Base-by-base conservation (phyloP, 768 basidiomycete species). In the Phanerochaete carnosa region DNA sequence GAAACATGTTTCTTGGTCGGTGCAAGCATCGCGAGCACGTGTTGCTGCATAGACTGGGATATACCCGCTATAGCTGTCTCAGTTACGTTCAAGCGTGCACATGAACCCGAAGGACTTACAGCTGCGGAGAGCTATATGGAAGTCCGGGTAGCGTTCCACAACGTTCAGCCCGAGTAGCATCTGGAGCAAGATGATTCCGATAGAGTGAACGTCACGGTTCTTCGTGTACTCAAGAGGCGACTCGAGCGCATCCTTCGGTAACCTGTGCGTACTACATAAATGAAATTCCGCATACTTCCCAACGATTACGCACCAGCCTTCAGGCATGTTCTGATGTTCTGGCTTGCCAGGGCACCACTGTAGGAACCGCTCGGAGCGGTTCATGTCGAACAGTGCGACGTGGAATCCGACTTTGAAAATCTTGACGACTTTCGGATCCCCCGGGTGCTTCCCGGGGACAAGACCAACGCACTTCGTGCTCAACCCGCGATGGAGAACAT, bases 101-200 rank as follows among this genome's bases (percentile, higher is more conserved):
- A 52, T 32, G 22, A 30, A 60, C 55, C 1, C 25, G 26, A 28
- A 70, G 15, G 2, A 26, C 82, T 45, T 69, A 89, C 89, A 78
- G 51, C 77, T 77, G 57, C 79, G 77, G 8, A 91, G 72, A 2
- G 88, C 90, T 26, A 78, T 76, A 16, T 83, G 80, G 2, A 83
- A 79, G 58, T 85, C 83, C 29, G 75, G 72, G 65, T 79, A 89
- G 46, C 78, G 63, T 2, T 72, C 66, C 57, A 79, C 81, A 9
- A 90, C 87, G 63, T 90, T 83, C 55, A 86, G 73, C 0, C 95
- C 95, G n/a, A 87, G 74, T 13, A 96, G 72, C 91, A 96, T 93
- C 73, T 95, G 92, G 55, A 94, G 67, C 39, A 95, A 75, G 1
- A 94, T 80, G 26, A 95, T 81, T 0, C 91, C 94, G 0, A 87